Conservation (phyloP, 805 yeast species). For the Schwanniomyces sp. region DNA sequence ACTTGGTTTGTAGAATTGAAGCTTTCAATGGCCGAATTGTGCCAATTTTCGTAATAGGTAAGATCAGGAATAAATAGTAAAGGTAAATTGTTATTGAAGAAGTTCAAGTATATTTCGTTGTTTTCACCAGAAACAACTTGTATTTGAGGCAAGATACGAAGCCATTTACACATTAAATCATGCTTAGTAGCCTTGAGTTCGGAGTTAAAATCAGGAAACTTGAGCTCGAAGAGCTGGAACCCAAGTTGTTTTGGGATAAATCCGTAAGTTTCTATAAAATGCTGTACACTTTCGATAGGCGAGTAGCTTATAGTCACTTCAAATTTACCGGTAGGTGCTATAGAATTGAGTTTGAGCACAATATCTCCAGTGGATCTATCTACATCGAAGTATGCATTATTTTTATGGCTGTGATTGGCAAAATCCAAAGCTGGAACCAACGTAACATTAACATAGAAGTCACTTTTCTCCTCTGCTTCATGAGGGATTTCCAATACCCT, state of each 20-base stretch:
- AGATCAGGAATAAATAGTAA: conserved; percentile 51
- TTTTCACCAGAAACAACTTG: conserved; percentile 14
- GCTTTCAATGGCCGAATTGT: conserved; percentile 11
- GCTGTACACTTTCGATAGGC: conserved; percentile 18
- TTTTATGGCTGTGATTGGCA: conserved; percentile 52
- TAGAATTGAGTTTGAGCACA: conserved; percentile 57
- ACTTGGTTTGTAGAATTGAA: conserved; percentile 17
- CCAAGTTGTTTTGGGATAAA: conserved; percentile 22
- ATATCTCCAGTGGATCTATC: conserved; percentile 42
- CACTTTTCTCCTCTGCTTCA: conserved; percentile 22
- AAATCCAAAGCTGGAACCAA: conserved; percentile 69
- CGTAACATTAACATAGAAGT: conserved; percentile 41
- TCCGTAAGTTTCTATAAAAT: conserved; percentile 30
- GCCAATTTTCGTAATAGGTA: conserved; percentile 67
- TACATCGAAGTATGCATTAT: conserved; percentile 62
- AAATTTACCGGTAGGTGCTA: conserved; percentile 3
- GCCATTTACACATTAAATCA: conserved; percentile 23
- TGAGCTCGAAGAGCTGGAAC: conserved; percentile 13
- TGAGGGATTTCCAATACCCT: conserved; percentile 67
- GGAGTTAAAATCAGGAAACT: neutral
- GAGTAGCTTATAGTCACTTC: conserved; percentile 28
- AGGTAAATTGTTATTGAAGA: conserved; percentile 16
- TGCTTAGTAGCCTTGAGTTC: conserved; percentile 2
- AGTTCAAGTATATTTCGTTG: conserved; percentile 13
- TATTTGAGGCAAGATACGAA: conserved; percentile 24